Base-by-base conservation (phyloP, 352 stramenopile genomes). In the Globisporangium sylvaticum region DNA sequence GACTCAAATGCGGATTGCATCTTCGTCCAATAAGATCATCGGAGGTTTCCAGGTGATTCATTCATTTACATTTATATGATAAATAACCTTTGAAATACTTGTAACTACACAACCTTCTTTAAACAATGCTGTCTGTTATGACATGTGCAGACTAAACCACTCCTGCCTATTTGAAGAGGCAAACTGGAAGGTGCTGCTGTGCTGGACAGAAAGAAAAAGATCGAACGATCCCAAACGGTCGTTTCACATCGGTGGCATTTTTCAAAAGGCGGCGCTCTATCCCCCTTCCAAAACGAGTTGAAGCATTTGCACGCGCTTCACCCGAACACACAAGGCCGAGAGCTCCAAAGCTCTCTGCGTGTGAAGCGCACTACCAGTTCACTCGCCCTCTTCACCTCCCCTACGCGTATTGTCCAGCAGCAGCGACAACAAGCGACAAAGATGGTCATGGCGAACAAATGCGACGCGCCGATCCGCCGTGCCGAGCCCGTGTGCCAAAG, bases 401-500 rank as follows among this genome's bases (percentile, higher is more conserved):
- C n/a, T n/a, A n/a, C 20, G 27, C 18, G 18, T 42, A 61, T 61
- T 61, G 55, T 61, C 31, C 55, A 61, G 12, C 55, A 46, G 31
- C 31, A 44, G 15, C 29, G 12, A 7, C 29, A 20, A 7, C 20
- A 39, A 22, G 12, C 52, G 18, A 37, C 52, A 39, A 27, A 32
- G 53, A 46, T 59, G 54, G 29, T 44, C 20, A 61, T 61, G 29
- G 55, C 31, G 55, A 48, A 61, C 55, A 61, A 61, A 39, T 48
- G 55, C 31, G 55, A 61, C 31, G 55, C 55, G n/a, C 32, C 55
- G 20, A 31, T 61, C 31, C 55, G 55, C 6, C 6, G n/a, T 31
- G 55, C 55, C 55, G 55, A 61, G 31, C 55, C n/a, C 31, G 55
- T 61, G n/a, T 61, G 55, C 55, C 55, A 61, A 61, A 48, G n/a